Conservation (phyloP, 2,329 filamentous ascomycete genomes). For the Aureobasidium sp. region DNA sequence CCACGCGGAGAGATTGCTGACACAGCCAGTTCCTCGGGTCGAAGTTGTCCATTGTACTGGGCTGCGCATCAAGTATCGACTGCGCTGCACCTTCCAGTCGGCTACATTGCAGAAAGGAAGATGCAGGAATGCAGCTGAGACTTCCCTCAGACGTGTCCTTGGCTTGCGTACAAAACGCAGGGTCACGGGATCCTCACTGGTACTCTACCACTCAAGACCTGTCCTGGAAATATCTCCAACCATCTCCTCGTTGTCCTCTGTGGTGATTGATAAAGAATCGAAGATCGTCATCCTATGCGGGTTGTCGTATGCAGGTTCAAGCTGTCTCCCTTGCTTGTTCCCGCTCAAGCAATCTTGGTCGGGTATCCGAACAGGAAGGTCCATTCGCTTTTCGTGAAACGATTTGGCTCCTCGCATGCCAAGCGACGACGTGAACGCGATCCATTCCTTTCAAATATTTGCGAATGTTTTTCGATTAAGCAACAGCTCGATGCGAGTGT, state of each 20-base stretch:
- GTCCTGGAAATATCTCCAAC: neutral
- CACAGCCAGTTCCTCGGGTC: neutral
- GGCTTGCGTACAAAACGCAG: neutral
- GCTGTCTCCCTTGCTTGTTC: neutral
- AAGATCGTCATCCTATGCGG: neutral
- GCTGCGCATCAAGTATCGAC: neutral
- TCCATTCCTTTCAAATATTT: neutral
- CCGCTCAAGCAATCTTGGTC: neutral
- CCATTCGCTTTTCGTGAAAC: neutral
- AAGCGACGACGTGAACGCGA: neutral
- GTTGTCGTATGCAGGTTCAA: neutral
- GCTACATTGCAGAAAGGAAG: neutral
- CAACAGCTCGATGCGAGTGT: neutral
- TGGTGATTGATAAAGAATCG: neutral
- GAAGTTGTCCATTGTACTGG: neutral
- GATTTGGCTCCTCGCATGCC: neutral
- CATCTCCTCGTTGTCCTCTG: neutral
- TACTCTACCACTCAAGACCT: neutral
- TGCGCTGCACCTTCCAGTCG: neutral
- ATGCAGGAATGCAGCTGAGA: neutral
- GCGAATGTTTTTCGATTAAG: neutral
- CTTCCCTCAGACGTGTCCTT: too few relatives aligned
- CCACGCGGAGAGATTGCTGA: neutral
- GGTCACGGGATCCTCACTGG: neutral
- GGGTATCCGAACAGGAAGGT: neutral